phyloP scores from a whole-genome alignment of 306 rosid species.

The Cicer cuneatum region DNA sequence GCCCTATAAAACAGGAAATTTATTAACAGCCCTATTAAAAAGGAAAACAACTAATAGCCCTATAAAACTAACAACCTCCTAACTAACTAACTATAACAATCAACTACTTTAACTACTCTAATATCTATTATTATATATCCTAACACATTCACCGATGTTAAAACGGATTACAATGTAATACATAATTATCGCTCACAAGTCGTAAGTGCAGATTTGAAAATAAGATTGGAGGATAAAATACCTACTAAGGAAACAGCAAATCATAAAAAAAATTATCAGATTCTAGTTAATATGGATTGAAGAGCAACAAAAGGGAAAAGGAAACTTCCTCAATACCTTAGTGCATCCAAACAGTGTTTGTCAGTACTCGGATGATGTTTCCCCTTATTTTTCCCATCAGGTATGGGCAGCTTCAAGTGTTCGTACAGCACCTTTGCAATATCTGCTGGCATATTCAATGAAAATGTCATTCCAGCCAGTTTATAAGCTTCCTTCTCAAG shows the following conservation, averaged over 20 bases:
- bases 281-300: slow-evolving; percentile 22
- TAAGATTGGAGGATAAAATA: slow-evolving; percentile 13
- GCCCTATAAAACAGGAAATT: no score
- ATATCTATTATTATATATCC: no score
- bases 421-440: slow-evolving; percentile 79
- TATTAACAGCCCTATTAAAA: no score
- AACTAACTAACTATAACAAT: no score
- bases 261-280: slow-evolving; percentile 20
- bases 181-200: background rate
- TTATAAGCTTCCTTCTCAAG: slow-evolving; percentile 93
- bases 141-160: background rate
- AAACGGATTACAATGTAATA: background rate
- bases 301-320: slow-evolving; percentile 37
- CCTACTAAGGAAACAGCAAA: slow-evolving; percentile 33
- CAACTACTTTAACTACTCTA: no score
- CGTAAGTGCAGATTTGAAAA: background rate
- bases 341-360: slow-evolving; percentile 85
- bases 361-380: slow-evolving; percentile 91
- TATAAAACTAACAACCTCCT: no score
- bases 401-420: slow-evolving; percentile 85
- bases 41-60: no score
- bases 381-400: slow-evolving; percentile 75
- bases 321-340: slow-evolving; percentile 63
- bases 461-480: slow-evolving; percentile 85
- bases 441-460: slow-evolving; percentile 81